These are phyloP conservation scores for Neurospora africana DNA, from an alignment of 495 filamentous ascomycete genomes.

Conservation along the genomic window DNA sequence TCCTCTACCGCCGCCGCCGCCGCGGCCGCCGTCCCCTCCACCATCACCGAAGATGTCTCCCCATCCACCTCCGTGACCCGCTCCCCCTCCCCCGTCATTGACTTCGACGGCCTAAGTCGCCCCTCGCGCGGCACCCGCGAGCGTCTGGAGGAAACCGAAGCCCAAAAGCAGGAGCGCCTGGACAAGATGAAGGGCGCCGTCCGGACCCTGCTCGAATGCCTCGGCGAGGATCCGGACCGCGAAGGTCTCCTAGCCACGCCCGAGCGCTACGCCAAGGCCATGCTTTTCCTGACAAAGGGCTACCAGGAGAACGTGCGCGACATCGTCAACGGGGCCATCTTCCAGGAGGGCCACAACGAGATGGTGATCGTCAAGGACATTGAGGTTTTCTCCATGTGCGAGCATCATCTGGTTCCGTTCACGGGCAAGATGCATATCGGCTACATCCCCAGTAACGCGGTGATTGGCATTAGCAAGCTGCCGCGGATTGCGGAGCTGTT, in stretches of 20 bases:
- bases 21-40: conserved; percentile 12
- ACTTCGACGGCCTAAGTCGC: conserved; percentile 66
- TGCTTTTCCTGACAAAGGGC: conserved; percentile 98
- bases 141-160: conserved; percentile 65
- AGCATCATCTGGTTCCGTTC: conserved; percentile 96
- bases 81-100: conserved; percentile 54
- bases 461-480: conserved; percentile 91
- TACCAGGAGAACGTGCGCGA: conserved; percentile 93
- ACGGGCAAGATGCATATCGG: conserved; percentile 99
- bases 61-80: conserved; percentile 19
- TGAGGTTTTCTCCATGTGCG: conserved; percentile 89
- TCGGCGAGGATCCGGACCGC: conserved; percentile 89
- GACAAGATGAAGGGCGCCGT: conserved; percentile 77
- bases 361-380: conserved; percentile 97
- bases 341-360: conserved; percentile 95
- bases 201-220: conserved; percentile 83
- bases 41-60: conserved; percentile 2
- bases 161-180: conserved; percentile 59
- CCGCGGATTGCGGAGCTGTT: conserved; percentile 97
- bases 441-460: conserved; percentile 77
- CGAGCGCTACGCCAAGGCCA: conserved; percentile 85
- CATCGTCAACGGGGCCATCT: conserved; percentile 89
- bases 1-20: conserved; percentile 8
- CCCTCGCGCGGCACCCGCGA: conserved; percentile 68
- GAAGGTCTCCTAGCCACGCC: conserved; percentile 85